phyloP scores from a whole-genome alignment of 2,329 filamentous ascomycete species.

The Epichloe scottii region DNA sequence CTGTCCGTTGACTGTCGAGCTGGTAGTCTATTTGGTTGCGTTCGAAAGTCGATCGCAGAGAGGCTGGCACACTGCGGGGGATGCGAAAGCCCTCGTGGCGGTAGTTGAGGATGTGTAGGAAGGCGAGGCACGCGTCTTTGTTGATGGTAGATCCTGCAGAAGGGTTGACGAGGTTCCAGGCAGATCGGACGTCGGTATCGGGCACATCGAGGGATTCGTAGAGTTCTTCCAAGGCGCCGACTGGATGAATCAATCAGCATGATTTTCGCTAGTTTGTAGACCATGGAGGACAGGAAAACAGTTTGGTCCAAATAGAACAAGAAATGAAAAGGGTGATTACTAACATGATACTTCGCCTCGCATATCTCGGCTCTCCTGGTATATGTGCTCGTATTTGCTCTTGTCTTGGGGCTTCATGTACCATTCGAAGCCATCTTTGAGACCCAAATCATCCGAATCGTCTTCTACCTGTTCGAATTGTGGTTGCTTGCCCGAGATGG shows the following conservation, averaged over 20 bases:
- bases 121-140: constrained; percentile 88
- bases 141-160: constrained; percentile 71
- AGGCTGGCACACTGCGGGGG: constrained; percentile 79
- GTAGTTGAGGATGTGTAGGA: constrained; percentile 93
- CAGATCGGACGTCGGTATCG: constrained; percentile 72
- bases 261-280: no score
- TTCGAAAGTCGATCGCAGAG: constrained; percentile 84
- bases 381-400: constrained; percentile 93
- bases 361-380: constrained; percentile 78
- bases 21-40: constrained; percentile 96
- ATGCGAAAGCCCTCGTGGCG: constrained; percentile 92
- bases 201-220: constrained; percentile 70
- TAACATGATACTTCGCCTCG: constrained; percentile 72
- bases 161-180: constrained; percentile 96
- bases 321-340: constrained; percentile 17
- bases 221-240: constrained; percentile 66
- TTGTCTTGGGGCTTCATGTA: constrained; percentile 94
- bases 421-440: constrained; percentile 98
- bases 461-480: constrained; percentile 79
- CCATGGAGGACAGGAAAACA: no score
- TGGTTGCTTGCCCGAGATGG: constrained; percentile 65
- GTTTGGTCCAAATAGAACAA: no score
- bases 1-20: constrained; percentile 57
- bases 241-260: constrained; percentile 26
- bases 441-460: constrained; percentile 66